Percentiles rank a stretch among this genome's conserved stretches.
Evolutionary conservation across 2,329 filamentous ascomycete species (phyloP).

Genomic region (Mycogone perniciosa): DNA sequence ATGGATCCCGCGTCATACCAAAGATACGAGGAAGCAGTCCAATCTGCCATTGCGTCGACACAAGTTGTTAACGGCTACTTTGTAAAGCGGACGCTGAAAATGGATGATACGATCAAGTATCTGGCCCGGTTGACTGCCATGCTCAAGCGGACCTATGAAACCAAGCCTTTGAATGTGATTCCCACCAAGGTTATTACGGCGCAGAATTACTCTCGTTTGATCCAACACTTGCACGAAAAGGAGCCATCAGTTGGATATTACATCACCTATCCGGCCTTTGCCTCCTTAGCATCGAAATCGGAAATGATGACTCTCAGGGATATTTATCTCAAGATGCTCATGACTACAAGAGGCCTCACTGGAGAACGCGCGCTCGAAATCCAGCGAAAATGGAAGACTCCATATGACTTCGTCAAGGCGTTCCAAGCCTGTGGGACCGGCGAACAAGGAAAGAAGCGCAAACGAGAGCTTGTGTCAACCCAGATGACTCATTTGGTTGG

Average conservation of each 20-base stretch:
- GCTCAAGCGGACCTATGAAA: constrained; percentile 59
- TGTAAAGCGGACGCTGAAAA: constrained; percentile 65
- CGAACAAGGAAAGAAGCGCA: constrained; percentile 47
- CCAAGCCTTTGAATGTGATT: constrained; percentile 52
- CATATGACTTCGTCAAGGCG: constrained; percentile 63
- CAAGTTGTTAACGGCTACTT: constrained; percentile 77
- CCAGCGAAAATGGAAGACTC: constrained; percentile 71
- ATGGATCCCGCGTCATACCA: constrained; percentile 48
- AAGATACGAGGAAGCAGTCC: constrained; percentile 60
- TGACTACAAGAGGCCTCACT: constrained; percentile 70
- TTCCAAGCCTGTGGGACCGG: constrained; percentile 50
- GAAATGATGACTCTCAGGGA: constrained; percentile 68
- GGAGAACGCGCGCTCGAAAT: constrained; percentile 76
- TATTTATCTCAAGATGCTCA: constrained; percentile 76
- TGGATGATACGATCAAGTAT: constrained; percentile 75
- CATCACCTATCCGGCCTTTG: constrained; percentile 66
- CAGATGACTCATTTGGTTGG: constrained; percentile 54
- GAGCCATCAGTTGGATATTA: constrained; percentile 48
- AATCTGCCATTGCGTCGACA: constrained; percentile 68
- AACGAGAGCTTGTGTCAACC: constrained; percentile 53
- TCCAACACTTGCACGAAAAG: constrained; percentile 51
- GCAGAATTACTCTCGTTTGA: constrained; percentile 58
- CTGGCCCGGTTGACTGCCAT: constrained; percentile 64
- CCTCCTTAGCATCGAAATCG: constrained; percentile 67
- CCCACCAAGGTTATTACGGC: constrained; percentile 58